These are phyloP conservation scores for Trametes cubensis DNA, from an alignment of 768 basidiomycete genomes.

Conservation along the genomic window DNA sequence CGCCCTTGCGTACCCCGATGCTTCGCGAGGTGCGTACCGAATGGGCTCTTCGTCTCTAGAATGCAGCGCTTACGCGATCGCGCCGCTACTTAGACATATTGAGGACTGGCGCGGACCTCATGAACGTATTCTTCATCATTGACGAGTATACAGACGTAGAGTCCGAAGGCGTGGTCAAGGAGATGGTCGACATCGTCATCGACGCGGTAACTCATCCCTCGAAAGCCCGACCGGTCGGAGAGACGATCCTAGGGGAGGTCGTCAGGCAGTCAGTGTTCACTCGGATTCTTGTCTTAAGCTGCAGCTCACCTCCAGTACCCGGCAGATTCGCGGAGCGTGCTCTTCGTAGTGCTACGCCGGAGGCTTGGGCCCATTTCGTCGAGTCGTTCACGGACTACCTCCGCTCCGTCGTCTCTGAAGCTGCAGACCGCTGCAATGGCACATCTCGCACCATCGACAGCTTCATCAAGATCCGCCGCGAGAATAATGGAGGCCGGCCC, in stretches of 20 bases:
- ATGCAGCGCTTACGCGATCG: background rate
- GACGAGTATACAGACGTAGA: constrained; percentile 32
- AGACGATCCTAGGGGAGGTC: constrained; percentile 29
- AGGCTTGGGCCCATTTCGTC: constrained; percentile 26
- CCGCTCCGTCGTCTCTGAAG: constrained; percentile 30
- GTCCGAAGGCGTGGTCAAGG: constrained; percentile 12
- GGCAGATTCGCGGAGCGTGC: constrained; percentile 19
- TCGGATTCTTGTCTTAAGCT: background rate
- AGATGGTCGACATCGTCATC: constrained; percentile 25
- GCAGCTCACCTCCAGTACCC: background rate
- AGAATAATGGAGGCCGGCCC: constrained; percentile 30
- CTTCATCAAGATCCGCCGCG: constrained; percentile 31
- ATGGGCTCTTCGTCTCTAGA: background rate
- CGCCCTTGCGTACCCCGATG: constrained; percentile 17
- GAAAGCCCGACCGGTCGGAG: constrained; percentile 29
- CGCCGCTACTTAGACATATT: constrained; percentile 3
- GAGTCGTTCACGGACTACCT: constrained; percentile 29
- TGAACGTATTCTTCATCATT: constrained; percentile 33
- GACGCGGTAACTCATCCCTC: constrained; percentile 31
- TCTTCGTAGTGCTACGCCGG: constrained; percentile 12
- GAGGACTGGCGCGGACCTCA: constrained; percentile 25
- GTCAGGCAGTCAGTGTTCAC: constrained; percentile 25
- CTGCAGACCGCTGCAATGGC: constrained; percentile 26
- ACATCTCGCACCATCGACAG: constrained; percentile 26
- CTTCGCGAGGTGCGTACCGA: constrained; percentile 13